phyloP scores from a whole-genome alignment of 805 yeast species.

The Metschnikowia hibisci region DNA sequence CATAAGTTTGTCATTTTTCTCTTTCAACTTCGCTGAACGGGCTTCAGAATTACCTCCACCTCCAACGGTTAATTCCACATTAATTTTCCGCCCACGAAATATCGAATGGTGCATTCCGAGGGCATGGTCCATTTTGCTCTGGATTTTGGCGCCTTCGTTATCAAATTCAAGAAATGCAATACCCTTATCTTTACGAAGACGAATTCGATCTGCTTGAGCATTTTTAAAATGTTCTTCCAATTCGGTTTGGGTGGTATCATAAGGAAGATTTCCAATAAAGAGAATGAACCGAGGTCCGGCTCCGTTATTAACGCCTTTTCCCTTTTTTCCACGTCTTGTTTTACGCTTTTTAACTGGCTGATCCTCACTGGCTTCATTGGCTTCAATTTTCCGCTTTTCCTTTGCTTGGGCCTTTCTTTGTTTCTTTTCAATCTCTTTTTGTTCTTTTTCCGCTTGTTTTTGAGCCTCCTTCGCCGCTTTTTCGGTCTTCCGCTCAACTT shows the following conservation, averaged over 20 bases:
- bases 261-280: slow-evolving; percentile 90
- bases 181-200: slow-evolving; percentile 82
- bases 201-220: slow-evolving; percentile 66
- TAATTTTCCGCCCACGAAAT: slow-evolving; percentile 71
- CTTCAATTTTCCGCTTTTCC: slow-evolving; percentile 2
- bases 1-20: slow-evolving; percentile 71
- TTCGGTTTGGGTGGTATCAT: slow-evolving; percentile 58
- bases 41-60: slow-evolving; percentile 89
- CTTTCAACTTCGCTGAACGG: slow-evolving; percentile 61
- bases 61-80: slow-evolving; percentile 95
- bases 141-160: slow-evolving; percentile 55
- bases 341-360: slow-evolving; percentile 61
- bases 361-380: slow-evolving; percentile 19
- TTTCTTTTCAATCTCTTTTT: slow-evolving; percentile 10
- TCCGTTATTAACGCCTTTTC: slow-evolving; percentile 48
- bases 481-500: slow-evolving; percentile 32
- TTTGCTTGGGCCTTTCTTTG: neutral
- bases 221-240: slow-evolving; percentile 69
- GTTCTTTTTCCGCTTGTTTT: slow-evolving; percentile 12
- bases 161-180: slow-evolving; percentile 88
- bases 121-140: slow-evolving; percentile 78
- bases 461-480: slow-evolving; percentile 18
- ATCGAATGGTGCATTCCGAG: slow-evolving; percentile 76
- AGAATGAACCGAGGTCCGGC: slow-evolving; percentile 68
- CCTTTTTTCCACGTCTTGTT: slow-evolving; percentile 75